Percentiles rank a stretch among this genome's conserved stretches.
phyloP scores from a whole-genome alignment of 805 yeast species.

The Candida pini region DNA sequence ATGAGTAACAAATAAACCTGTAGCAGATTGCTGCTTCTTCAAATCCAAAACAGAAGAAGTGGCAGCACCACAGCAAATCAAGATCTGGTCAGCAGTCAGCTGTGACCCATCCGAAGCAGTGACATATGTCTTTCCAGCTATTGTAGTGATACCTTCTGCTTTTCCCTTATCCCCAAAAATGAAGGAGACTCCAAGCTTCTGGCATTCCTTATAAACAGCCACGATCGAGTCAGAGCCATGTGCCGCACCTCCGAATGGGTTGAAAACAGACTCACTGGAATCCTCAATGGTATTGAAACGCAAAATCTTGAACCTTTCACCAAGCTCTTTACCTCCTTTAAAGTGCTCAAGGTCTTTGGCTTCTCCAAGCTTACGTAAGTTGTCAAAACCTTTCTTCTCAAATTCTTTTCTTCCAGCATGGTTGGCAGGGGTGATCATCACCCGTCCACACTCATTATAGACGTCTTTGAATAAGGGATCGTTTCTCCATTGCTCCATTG shows the following conservation, averaged over 20 bases:
- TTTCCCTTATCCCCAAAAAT: constrained; percentile 28
- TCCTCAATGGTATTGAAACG: constrained; percentile 11
- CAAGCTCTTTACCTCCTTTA: constrained; percentile 28
- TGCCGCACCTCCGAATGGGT: constrained; percentile 39
- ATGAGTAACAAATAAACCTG: constrained; percentile 36
- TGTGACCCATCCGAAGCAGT: constrained; percentile 23
- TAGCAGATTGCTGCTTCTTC: constrained; percentile 29
- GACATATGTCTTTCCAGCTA: constrained; percentile 15
- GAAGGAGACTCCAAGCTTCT: constrained; percentile 30
- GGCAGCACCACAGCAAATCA: constrained; percentile 36
- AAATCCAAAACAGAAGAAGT: constrained; percentile 32
- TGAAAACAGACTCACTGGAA: constrained; percentile 19
- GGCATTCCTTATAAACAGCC: constrained; percentile 27
- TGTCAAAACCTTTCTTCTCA: constrained; percentile 33
- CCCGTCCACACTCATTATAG: constrained; percentile 38
- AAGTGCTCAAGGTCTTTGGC: constrained; percentile 25
- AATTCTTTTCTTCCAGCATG: constrained; percentile 32
- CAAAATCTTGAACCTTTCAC: constrained; percentile 16
- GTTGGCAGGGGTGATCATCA: constrained; percentile 32
- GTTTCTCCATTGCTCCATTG: constrained; percentile 33
- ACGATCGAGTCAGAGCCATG: constrained; percentile 35
- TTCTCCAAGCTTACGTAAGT: constrained; percentile 25
- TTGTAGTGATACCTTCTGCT: constrained; percentile 13
- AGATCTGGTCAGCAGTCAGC: constrained; percentile 30
- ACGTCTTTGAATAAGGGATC: constrained; percentile 29